Evolutionary conservation across 192 early-diverging fungal genomes (phyloP).

Genomic region (Coemansia sp.): DNA sequence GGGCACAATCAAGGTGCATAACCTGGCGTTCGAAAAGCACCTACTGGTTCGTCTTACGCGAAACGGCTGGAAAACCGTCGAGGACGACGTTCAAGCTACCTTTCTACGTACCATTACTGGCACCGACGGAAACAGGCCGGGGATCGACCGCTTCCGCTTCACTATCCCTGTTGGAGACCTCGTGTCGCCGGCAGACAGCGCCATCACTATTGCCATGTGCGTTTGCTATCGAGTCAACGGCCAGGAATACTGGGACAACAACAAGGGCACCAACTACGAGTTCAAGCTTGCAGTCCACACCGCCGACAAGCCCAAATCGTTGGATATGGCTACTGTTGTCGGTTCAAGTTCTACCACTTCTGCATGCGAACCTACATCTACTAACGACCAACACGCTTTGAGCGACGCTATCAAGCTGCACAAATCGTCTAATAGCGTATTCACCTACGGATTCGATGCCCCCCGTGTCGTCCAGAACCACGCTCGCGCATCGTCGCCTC

Average conservation of each 20-base stretch:
- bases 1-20: slow-evolving; percentile 78
- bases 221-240: slow-evolving; percentile 70
- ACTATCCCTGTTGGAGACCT: slow-evolving; percentile 49
- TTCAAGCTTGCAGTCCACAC: slow-evolving; percentile 34
- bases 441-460: slow-evolving; percentile 16
- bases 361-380: neutral
- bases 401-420: slow-evolving; percentile 8
- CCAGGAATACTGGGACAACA: slow-evolving; percentile 92
- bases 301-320: neutral
- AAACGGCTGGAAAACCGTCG: slow-evolving; percentile 73
- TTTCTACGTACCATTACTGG: slow-evolving; percentile 61
- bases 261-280: slow-evolving; percentile 81
- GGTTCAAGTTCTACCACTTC: neutral
- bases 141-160: slow-evolving; percentile 74
- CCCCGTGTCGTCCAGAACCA: neutral
- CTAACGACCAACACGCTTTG: neutral
- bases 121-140: slow-evolving; percentile 35
- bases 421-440: neutral
- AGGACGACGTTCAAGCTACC: slow-evolving; percentile 66
- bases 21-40: slow-evolving; percentile 82
- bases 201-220: slow-evolving; percentile 58
- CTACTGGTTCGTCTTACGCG: slow-evolving; percentile 74
- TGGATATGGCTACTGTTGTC: neutral
- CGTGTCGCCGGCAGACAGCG: neutral
- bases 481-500: neutral